These are phyloP conservation scores for Zygotorulaspora sp. DNA, from an alignment of 805 yeast species.

Conservation along the genomic window DNA sequence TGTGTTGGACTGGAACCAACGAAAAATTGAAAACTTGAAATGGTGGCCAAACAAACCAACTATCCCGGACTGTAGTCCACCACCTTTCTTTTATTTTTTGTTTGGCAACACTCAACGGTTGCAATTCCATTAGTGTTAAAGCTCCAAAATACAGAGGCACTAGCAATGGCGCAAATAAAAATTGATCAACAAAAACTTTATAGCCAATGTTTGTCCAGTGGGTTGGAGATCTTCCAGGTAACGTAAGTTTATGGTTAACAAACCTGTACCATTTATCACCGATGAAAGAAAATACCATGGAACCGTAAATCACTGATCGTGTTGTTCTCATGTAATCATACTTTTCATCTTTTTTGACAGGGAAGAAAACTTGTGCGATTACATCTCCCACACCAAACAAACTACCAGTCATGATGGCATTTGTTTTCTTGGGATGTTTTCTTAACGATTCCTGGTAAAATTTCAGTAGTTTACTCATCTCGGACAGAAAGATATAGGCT, in stretches of 20 bases:
- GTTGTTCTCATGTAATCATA: slow-evolving; percentile 55
- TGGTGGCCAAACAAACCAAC: slow-evolving; percentile 88
- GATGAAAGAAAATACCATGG: slow-evolving; percentile 67
- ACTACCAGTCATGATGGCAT: slow-evolving; percentile 51
- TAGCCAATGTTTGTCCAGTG: slow-evolving; percentile 37
- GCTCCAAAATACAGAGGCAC: slow-evolving; percentile 66
- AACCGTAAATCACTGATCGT: slow-evolving; percentile 68
- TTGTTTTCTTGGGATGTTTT: slow-evolving; percentile 49
- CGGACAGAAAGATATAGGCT: background rate
- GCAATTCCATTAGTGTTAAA: slow-evolving; percentile 64
- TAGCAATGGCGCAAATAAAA: slow-evolving; percentile 70
- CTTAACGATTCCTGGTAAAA: slow-evolving; percentile 30
- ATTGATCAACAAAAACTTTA: slow-evolving; percentile 68
- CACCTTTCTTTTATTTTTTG: slow-evolving; percentile 47
- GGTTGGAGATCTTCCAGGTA: slow-evolving; percentile 33
- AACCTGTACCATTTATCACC: slow-evolving; percentile 67
- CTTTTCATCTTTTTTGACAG: slow-evolving; percentile 17
- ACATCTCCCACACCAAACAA: slow-evolving; percentile 73
- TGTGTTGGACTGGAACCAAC: slow-evolving; percentile 64
- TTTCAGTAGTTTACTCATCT: slow-evolving; percentile 18
- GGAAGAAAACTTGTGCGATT: slow-evolving; percentile 59
- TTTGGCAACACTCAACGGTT: slow-evolving; percentile 38
- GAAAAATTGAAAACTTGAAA: slow-evolving; percentile 78
- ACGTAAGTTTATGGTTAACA: slow-evolving; percentile 40
- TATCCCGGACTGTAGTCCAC: slow-evolving; percentile 64